These are phyloP conservation scores for Berberis vulgaris DNA, from an alignment of 164 flowering plant genomes.

Conservation along the genomic window DNA sequence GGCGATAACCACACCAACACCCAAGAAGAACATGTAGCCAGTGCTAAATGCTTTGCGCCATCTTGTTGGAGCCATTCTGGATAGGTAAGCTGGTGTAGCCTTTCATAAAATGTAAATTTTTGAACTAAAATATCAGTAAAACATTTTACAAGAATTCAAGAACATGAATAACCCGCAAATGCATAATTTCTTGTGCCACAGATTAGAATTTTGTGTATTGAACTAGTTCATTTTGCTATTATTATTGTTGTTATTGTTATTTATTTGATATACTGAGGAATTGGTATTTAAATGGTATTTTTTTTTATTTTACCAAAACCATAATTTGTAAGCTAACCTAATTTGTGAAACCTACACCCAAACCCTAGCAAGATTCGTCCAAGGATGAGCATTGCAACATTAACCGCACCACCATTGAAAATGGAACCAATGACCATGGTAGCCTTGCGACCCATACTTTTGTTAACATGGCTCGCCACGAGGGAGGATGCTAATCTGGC, in stretches of 20 bases:
- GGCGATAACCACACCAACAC: conserved; percentile 47
- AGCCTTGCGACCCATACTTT: conserved; percentile 42
- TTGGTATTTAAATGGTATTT: no score
- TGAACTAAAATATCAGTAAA: no score
- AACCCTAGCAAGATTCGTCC: conserved; percentile 74
- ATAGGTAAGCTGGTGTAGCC: conserved; percentile 61
- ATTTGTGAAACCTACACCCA: conserved; percentile 60
- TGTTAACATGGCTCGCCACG: conserved; percentile 35
- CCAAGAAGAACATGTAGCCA: conserved; percentile 52
- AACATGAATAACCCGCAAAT: no score
- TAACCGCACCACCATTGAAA: conserved; percentile 44
- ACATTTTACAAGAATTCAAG: no score
- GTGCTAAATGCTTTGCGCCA: conserved; percentile 67
- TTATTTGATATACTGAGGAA: no score
- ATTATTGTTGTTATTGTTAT: no score
- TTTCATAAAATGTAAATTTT: conserved; percentile 7
- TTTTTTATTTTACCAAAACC: neutral
- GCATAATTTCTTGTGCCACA: no score
- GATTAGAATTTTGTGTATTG: no score
- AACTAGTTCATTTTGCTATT: no score
- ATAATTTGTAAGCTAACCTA: conserved; percentile 27
- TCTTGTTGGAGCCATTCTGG: conserved; percentile 65
- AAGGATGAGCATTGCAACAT: conserved; percentile 56
- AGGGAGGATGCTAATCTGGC: conserved; percentile 50
- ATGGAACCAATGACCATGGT: conserved; percentile 52